Evolutionary conservation across 2,329 filamentous ascomycete species (phyloP).

Genomic region (Sclerotinia trifoliorum): DNA sequence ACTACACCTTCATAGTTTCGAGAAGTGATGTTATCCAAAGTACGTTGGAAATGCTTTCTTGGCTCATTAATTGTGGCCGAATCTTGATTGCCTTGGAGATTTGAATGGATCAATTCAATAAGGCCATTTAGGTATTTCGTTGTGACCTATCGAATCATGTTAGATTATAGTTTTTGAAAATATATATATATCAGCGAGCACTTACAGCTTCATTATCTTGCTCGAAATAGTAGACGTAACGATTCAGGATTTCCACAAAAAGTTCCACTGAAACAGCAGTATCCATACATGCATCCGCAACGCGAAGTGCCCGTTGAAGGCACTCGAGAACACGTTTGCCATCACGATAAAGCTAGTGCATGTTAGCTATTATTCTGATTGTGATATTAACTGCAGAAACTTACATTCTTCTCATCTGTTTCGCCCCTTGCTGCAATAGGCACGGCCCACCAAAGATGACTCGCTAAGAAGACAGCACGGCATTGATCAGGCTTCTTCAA

Average conservation of each 20-base stretch:
- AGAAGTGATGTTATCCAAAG: constrained; percentile 86
- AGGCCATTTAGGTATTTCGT: constrained; percentile 97
- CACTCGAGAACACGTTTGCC: constrained; percentile 97
- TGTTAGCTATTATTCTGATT: constrained; percentile 29
- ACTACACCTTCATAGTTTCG: constrained; percentile 93
- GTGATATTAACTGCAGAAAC: constrained; percentile 40
- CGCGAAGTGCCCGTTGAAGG: constrained; percentile 87
- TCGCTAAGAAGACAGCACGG: constrained; percentile 91
- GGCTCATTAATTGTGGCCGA: constrained; percentile 83
- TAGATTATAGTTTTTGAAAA: constrained; percentile 20
- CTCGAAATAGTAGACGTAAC: constrained; percentile 99
- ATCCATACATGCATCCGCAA: constrained; percentile 99
- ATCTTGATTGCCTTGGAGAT: constrained; percentile 81
- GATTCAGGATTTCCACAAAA: constrained; percentile 96
- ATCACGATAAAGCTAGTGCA: constrained; percentile 80
- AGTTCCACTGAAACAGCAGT: constrained; percentile 94
- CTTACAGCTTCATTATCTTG: constrained; percentile 92
- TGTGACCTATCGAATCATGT: constrained; percentile 58
- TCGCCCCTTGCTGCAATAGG: constrained; percentile 78
- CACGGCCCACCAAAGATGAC: constrained; percentile 96
- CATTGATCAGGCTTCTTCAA: constrained; percentile 98
- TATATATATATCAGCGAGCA: constrained; percentile 21
- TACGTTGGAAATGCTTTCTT: constrained; percentile 90
- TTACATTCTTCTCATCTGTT: constrained; percentile 77
- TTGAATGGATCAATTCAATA: constrained; percentile 97